These are phyloP conservation scores for Raphanus hybrid DNA, from an alignment of 441 rosid genomes.

Conservation along the genomic window DNA sequence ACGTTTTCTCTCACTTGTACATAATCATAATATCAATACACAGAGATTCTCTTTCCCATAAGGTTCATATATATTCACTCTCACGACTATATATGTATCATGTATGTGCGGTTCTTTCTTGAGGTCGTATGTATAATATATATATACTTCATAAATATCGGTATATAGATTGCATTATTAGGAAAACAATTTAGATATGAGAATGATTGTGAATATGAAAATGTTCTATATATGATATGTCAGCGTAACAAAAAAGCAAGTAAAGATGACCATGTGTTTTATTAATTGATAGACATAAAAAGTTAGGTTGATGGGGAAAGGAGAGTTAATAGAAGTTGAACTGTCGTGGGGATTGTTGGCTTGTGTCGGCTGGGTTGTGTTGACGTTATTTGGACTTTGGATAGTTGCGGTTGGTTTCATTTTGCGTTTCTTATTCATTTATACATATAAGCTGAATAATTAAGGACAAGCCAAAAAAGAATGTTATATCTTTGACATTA, in stretches of 20 bases:
- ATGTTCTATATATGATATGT: conserved; percentile 24
- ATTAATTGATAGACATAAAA: conserved; percentile 39
- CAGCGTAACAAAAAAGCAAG: conserved; percentile 40
- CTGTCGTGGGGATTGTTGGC: conserved; percentile 34
- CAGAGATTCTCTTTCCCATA: conserved; percentile 19
- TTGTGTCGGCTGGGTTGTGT: conserved; percentile 35
- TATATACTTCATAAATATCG: conserved; percentile 5
- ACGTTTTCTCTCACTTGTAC: conserved; percentile 32
- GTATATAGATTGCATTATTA: conserved; percentile 21
- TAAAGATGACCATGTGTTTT: conserved; percentile 25
- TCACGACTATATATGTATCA: no score
- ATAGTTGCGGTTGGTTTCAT: conserved; percentile 30
- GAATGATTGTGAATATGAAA: conserved; percentile 27
- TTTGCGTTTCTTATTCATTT: conserved; percentile 24
- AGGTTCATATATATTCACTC: no score
- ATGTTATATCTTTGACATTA: conserved; percentile 5
- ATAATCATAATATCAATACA: conserved; percentile 36
- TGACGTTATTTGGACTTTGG: conserved; percentile 34
- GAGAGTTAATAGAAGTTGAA: conserved; percentile 30
- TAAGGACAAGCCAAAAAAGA: conserved; percentile 12
- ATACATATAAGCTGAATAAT: not conserved
- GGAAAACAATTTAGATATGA: conserved; percentile 8
- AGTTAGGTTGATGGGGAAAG: conserved; percentile 34
- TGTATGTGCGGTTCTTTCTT: not conserved
- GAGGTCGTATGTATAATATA: not conserved